Evolutionary conservation across 106 monocot genomes (phyloP).

Genomic region (Alisma plantagoaquatica): DNA sequence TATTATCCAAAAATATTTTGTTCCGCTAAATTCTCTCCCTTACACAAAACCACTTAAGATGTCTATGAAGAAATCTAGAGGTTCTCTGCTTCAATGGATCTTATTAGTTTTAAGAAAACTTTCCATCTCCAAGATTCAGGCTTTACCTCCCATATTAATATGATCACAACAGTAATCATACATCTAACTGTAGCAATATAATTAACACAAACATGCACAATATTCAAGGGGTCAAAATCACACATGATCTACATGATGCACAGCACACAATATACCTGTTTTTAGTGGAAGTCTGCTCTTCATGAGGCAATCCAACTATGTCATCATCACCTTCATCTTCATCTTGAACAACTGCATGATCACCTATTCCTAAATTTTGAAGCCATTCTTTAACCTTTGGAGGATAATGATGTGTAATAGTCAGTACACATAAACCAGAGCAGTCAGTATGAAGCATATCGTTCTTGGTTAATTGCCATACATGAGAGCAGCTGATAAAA

Average conservation of each 20-base stretch:
- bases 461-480: too few species aligned
- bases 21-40: too few species aligned
- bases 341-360: constrained; percentile 73
- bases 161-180: background rate
- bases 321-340: constrained; percentile 95
- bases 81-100: too few species aligned
- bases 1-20: too few species aligned
- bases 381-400: constrained; percentile 97
- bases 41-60: too few species aligned
- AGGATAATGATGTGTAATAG: too few species aligned
- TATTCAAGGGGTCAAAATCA: background rate
- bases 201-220: background rate
- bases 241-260: background rate
- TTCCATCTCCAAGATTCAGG: too few species aligned
- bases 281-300: constrained; percentile 64
- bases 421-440: too few species aligned
- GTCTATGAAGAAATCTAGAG: too few species aligned
- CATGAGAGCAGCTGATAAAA: too few species aligned
- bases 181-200: background rate
- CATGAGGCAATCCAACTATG: constrained; percentile 37
- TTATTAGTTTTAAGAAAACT: too few species aligned
- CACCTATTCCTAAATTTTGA: constrained; percentile 82
- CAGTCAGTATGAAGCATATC: too few species aligned
- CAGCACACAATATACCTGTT: constrained; percentile 31
- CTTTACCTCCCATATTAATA: background rate